Conservation (phyloP, 148 eudicot genomes). For the Rhododendron vialii region DNA sequence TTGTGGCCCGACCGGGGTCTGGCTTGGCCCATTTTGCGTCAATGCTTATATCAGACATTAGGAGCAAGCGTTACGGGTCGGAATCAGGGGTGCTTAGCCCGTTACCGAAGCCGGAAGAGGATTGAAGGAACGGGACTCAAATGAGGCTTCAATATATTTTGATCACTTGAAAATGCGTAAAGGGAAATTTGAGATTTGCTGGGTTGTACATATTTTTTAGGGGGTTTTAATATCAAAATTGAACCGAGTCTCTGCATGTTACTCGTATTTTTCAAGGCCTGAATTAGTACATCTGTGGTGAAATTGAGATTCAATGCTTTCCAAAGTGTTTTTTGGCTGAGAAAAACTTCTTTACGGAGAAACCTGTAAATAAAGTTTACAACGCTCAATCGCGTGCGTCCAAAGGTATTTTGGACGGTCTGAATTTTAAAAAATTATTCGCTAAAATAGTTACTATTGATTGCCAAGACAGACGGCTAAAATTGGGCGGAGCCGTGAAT, state of each 20-base stretch:
- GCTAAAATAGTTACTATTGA: no score
- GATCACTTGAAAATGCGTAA: neutral
- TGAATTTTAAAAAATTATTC: no score
- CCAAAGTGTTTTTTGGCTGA: neutral
- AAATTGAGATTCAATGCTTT: neutral
- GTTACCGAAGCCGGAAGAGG: neutral
- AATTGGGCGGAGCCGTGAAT: no score
- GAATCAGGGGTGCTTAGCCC: neutral
- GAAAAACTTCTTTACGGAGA: no score
- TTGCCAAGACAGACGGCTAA: no score
- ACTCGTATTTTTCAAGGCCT: no score
- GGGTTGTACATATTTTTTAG: neutral
- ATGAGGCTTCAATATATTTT: neutral
- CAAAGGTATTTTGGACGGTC: no score
- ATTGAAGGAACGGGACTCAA: neutral
- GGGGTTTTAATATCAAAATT: neutral
- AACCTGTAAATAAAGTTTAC: no score
- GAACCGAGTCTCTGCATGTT: neutral
- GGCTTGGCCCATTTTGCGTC: conserved; percentile 39
- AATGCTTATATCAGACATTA: conserved; percentile 31
- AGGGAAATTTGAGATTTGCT: neutral
- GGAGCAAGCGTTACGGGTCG: conserved; percentile 31
- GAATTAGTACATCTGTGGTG: no score
- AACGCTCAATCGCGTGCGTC: fast-evolving
- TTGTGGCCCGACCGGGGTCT: conserved; percentile 18